phyloP scores from a whole-genome alignment of 257 asterid genomes.

The Solanum raphanifolium region DNA sequence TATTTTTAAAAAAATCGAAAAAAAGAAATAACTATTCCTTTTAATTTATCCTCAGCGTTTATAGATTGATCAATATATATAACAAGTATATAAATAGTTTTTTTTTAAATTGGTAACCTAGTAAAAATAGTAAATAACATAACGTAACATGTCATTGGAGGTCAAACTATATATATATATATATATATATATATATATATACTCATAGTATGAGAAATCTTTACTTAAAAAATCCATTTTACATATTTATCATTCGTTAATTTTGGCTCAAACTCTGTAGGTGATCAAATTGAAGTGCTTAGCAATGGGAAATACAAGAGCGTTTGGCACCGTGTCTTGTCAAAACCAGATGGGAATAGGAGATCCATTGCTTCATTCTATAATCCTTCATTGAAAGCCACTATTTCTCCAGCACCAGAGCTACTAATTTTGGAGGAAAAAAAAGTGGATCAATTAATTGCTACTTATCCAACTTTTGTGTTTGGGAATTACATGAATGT shows the following conservation, averaged over 20 bases:
- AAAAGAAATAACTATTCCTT: too few species aligned
- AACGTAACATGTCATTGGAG: too few species aligned
- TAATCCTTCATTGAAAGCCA: slow-evolving; percentile 59
- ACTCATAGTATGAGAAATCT: too few species aligned
- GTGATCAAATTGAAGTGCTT: slow-evolving; percentile 60
- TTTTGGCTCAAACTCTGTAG: not conserved
- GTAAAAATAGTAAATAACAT: too few species aligned
- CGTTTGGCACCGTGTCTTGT: slow-evolving; percentile 67
- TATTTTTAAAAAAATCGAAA: too few species aligned
- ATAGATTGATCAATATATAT: too few species aligned
- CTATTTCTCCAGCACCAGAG: slow-evolving; percentile 49
- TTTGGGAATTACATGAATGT: slow-evolving; percentile 73
- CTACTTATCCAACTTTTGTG: slow-evolving; percentile 51
- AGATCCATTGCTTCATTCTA: slow-evolving; percentile 76
- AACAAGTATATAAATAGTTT: too few species aligned
- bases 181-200: too few species aligned
- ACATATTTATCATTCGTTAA: not conserved
- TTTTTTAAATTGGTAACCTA: too few species aligned
- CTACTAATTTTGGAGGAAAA: slow-evolving; percentile 2
- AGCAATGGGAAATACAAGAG: slow-evolving; percentile 82
- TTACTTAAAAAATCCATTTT: too few species aligned
- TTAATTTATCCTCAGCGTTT: too few species aligned
- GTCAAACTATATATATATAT: too few species aligned
- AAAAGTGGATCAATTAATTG: not conserved
- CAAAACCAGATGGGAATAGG: slow-evolving; percentile 41